phyloP scores from a whole-genome alignment of 2,329 filamentous ascomycete species.

The Whalleya microplaca region DNA sequence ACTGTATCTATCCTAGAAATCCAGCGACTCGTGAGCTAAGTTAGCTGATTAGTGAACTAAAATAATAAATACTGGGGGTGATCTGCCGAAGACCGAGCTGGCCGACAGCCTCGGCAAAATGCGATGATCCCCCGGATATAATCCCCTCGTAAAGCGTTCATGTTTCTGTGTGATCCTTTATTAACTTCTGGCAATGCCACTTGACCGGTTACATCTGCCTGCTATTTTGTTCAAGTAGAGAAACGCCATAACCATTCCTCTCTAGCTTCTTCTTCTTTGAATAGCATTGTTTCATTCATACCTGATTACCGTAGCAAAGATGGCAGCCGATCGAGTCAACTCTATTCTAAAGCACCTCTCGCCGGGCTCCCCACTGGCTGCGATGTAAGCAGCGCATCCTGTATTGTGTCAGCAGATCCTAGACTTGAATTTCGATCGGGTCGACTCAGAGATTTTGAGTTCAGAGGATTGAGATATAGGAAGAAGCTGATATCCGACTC shows the following conservation, averaged over 20 bases:
- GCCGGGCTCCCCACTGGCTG: constrained; percentile 70
- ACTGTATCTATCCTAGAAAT: no score
- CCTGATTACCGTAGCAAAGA: constrained; percentile 46
- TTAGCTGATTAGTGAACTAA: no score
- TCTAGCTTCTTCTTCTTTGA: not conserved
- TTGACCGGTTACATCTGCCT: not conserved
- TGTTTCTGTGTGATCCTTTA: constrained; percentile 13
- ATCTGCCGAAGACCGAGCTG: constrained; percentile 30
- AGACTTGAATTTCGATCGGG: not conserved
- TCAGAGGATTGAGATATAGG: not conserved
- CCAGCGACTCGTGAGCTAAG: no score
- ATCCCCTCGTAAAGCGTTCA: not conserved
- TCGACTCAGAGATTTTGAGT: not conserved
- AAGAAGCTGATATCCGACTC: constrained; percentile 27
- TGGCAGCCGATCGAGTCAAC: constrained; percentile 84
- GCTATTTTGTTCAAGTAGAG: not conserved
- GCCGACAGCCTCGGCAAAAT: constrained; percentile 30
- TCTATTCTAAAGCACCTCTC: constrained; percentile 87
- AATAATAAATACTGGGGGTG: no score
- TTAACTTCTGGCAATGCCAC: constrained; percentile 19
- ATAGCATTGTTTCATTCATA: no score
- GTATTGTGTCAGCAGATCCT: not conserved
- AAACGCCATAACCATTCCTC: not conserved
- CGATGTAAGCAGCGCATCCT: constrained; percentile 66
- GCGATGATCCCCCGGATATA: constrained; percentile 8